A percentile compares a stretch with the other conserved stretches of the same genome.
Evolutionary conservation across 208 protist species (phyloP).

Genomic region (Spongospora subterranea): DNA sequence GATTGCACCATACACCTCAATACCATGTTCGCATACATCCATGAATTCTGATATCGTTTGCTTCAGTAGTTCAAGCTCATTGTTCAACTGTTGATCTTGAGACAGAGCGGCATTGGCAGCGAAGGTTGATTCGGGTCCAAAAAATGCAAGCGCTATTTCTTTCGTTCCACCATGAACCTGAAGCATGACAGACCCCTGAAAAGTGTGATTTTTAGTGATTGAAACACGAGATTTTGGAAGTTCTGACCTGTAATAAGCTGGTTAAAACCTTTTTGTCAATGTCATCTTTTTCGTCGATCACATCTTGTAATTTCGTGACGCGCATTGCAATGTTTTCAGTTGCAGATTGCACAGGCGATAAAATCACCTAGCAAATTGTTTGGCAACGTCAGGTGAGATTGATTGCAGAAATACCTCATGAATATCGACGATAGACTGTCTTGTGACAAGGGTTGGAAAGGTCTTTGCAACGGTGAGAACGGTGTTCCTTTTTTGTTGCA

Average conservation of each 20-base stretch:
- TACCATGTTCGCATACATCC: not conserved
- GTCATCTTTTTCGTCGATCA: not conserved
- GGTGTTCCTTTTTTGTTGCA: conserved; percentile 38
- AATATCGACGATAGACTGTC: not conserved
- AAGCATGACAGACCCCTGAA: conserved; percentile 37
- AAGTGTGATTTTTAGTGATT: not conserved
- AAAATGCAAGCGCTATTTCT: conserved; percentile 46
- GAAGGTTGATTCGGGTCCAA: not conserved
- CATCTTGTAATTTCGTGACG: not conserved
- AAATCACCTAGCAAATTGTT: not conserved
- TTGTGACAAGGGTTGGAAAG: not conserved
- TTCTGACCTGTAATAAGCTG: conserved; percentile 16
- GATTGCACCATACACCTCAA: not conserved
- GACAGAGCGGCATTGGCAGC: not conserved
- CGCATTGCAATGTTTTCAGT: conserved; percentile 43
- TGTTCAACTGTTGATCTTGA: not conserved
- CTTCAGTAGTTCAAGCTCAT: not conserved
- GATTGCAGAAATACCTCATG: not conserved
- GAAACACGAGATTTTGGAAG: not conserved
- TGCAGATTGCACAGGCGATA: conserved; percentile 27
- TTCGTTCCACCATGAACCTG: conserved; percentile 54
- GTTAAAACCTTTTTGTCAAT: conserved; percentile 50
- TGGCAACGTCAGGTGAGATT: not conserved
- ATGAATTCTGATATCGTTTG: conserved; percentile 20
- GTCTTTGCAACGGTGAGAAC: not conserved